These are phyloP conservation scores for Tagetes erecta DNA, from an alignment of 129 eudicot species.

Conservation along the genomic window DNA sequence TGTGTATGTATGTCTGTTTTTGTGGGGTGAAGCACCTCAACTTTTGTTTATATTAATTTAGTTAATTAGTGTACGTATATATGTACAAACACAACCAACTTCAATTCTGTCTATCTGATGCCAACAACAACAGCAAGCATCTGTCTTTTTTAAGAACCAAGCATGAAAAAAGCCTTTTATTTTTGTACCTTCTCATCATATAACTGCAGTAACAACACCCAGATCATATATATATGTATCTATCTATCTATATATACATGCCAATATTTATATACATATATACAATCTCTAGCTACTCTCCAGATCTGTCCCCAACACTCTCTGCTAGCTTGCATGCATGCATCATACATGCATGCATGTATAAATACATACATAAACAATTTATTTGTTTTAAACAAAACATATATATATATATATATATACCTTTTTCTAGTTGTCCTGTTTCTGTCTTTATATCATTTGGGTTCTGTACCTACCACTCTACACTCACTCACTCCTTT, in stretches of 20 bases:
- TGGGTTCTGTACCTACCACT: constrained; percentile 37
- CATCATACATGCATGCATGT: constrained; percentile 11
- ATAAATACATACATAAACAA: constrained; percentile 12
- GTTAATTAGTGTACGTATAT: neutral
- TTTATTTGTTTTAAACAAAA: neutral
- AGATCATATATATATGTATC: constrained; percentile 11
- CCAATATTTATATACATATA: neutral
- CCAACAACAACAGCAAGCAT: constrained; percentile 32
- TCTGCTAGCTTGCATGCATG: constrained; percentile 35
- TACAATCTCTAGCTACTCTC: constrained; percentile 15
- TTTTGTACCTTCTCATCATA: constrained; percentile 42
- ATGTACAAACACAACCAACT: constrained; percentile 45
- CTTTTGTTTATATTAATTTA: constrained; percentile 42
- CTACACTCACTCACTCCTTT: constrained; percentile 23
- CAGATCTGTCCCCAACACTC: constrained; percentile 40
- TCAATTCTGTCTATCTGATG: constrained; percentile 39
- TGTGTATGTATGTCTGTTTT: constrained; percentile 17
- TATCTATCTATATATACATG: neutral
- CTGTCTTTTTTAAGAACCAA: constrained; percentile 29
- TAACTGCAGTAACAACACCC: constrained; percentile 49
- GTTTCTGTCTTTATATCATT: constrained; percentile 38
- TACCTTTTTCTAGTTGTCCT: constrained; percentile 22
- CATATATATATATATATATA: neutral
- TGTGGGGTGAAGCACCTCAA: constrained; percentile 15
- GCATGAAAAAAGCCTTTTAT: constrained; percentile 36